Evolutionary conservation across 768 basidiomycete genomes (phyloP).

Genomic region (Serpula lacrymans): DNA sequence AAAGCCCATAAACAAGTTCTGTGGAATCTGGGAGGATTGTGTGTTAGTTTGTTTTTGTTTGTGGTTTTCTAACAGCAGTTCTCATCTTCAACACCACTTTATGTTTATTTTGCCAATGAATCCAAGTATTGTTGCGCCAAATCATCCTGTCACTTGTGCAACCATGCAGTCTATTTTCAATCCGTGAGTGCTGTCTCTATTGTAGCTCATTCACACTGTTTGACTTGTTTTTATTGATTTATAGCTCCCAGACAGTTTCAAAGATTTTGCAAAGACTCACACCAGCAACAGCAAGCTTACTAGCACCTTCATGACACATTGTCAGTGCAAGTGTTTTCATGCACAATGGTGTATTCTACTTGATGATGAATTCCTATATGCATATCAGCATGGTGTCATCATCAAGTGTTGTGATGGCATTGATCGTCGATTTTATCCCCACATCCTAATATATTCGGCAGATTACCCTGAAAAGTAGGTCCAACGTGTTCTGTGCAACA

Average conservation of each 20-base stretch:
- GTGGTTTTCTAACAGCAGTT: too few relatives aligned
- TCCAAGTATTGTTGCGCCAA: slow-evolving; percentile 18
- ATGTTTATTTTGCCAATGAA: slow-evolving; percentile 17
- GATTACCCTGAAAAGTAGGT: slow-evolving; percentile 30
- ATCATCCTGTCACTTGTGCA: slow-evolving; percentile 6
- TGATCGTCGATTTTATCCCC: slow-evolving; percentile 10
- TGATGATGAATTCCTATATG: slow-evolving; percentile 13
- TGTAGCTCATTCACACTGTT: background rate
- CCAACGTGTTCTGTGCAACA: background rate
- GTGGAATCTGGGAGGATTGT: too few relatives aligned
- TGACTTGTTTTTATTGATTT: too few relatives aligned
- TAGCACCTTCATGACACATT: slow-evolving; percentile 8
- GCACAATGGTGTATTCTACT: slow-evolving; percentile 9
- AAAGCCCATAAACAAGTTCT: too few relatives aligned
- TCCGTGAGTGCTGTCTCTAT: slow-evolving; percentile 1
- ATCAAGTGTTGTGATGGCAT: slow-evolving; percentile 11
- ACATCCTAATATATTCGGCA: slow-evolving; percentile 15
- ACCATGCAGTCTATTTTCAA: slow-evolving; percentile 8
- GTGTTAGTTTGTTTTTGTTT: too few relatives aligned
- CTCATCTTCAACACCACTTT: too few relatives aligned
- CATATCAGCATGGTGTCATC: slow-evolving; percentile 11
- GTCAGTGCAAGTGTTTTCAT: slow-evolving; percentile 11
- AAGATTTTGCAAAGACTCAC: too few relatives aligned
- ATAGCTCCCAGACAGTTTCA: slow-evolving; percentile 14
- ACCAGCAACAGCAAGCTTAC: too few relatives aligned